Percentiles rank a stretch among this genome's conserved stretches.
Evolutionary conservation across 2,329 filamentous ascomycete species (phyloP).

Genomic region (Aureobasidium sp.): DNA sequence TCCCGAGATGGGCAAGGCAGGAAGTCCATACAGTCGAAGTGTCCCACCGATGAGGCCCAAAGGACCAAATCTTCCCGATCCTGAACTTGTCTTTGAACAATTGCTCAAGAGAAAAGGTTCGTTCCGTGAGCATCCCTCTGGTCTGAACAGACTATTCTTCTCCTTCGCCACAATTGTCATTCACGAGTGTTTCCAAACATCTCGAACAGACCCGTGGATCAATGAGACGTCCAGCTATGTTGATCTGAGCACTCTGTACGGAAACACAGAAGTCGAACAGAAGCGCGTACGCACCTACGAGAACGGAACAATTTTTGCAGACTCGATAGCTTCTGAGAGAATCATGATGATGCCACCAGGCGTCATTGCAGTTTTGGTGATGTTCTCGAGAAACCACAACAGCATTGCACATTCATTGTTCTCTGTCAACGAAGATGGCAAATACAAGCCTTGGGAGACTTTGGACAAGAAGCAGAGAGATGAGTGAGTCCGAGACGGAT

Average conservation of each 20-base stretch:
- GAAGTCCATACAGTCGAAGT: slow-evolving; percentile 40
- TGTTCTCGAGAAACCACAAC: slow-evolving; percentile 44
- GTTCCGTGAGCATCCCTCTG: slow-evolving; percentile 40
- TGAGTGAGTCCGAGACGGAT: slow-evolving; percentile 29
- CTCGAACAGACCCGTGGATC: slow-evolving; percentile 34
- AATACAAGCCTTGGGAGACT: slow-evolving; percentile 36
- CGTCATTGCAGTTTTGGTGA: slow-evolving; percentile 35
- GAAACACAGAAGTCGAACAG: slow-evolving; percentile 39
- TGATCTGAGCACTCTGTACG: slow-evolving; percentile 42
- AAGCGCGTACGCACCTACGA: slow-evolving; percentile 37
- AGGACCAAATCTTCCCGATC: slow-evolving; percentile 43
- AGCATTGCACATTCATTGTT: slow-evolving; percentile 35
- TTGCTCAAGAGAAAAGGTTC: slow-evolving; percentile 36
- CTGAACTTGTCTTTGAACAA: slow-evolving; percentile 42
- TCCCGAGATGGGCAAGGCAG: slow-evolving; percentile 48
- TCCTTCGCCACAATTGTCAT: slow-evolving; percentile 44
- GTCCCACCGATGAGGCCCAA: slow-evolving; percentile 43
- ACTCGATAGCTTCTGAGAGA: slow-evolving; percentile 39
- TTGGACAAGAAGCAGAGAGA: slow-evolving; percentile 32
- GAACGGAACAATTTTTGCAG: slow-evolving; percentile 38
- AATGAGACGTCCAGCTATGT: slow-evolving; percentile 44
- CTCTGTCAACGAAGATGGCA: slow-evolving; percentile 39
- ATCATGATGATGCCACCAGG: slow-evolving; percentile 45
- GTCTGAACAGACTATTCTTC: slow-evolving; percentile 41
- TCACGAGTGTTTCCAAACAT: slow-evolving; percentile 43